Evolutionary conservation across 306 rosid genomes (phyloP).

Genomic region (Quercus parvula): DNA sequence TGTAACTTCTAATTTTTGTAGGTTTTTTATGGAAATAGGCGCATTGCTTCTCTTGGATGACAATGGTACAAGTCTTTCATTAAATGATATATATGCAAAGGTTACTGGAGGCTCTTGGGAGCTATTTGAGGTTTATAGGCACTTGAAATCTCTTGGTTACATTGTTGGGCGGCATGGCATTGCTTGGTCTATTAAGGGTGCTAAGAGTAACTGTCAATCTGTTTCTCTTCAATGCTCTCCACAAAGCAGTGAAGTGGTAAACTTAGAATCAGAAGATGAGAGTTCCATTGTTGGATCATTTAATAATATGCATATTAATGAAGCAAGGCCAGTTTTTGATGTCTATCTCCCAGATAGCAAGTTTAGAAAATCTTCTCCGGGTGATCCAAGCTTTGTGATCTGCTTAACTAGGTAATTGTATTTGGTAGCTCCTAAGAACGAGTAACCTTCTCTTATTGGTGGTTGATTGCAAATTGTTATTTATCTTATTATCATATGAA

Average conservation of each 20-base stretch:
- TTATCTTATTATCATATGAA: not conserved
- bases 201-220: conserved; percentile 17
- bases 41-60: too few species aligned
- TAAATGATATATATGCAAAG: conserved; percentile 55
- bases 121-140: conserved; percentile 75
- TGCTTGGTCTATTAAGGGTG: conserved; percentile 64
- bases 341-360: conserved; percentile 76
- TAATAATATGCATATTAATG: conserved; percentile 42
- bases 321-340: conserved; percentile 56
- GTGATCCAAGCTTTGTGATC: conserved; percentile 61
- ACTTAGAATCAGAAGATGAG: conserved; percentile 24
- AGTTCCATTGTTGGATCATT: conserved; percentile 37
- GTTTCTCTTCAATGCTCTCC: conserved; percentile 24
- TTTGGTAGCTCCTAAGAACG: not conserved
- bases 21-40: too few species aligned
- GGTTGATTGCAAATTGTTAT: conserved; percentile 2
- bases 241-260: conserved; percentile 27
- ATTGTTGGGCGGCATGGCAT: conserved; percentile 55
- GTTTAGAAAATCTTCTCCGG: conserved; percentile 77
- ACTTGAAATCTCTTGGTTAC: conserved; percentile 79
- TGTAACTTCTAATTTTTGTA: too few species aligned
- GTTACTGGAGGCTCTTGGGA: conserved; percentile 59
- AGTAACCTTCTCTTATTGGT: not conserved
- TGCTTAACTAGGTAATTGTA: conserved; percentile 64
- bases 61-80: too few species aligned